Conservation (phyloP, 352 stramenopile species). For the Globisporangium irregulare region DNA sequence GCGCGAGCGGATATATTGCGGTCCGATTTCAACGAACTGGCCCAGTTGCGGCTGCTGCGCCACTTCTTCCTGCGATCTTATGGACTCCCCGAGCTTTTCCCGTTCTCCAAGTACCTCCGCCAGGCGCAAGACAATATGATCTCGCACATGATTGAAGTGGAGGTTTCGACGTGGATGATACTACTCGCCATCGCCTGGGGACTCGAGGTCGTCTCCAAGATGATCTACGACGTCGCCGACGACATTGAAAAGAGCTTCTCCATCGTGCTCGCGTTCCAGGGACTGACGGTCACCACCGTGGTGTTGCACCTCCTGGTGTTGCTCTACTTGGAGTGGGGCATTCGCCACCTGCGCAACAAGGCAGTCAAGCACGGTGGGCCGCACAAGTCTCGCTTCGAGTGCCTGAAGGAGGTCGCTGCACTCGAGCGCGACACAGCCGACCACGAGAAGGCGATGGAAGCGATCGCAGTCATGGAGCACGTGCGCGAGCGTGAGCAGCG, state of each 20-base stretch:
- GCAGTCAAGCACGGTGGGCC: neutral
- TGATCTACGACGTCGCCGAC: conserved; percentile 11
- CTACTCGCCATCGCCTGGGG: conserved; percentile 45
- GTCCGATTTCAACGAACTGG: conserved; percentile 17
- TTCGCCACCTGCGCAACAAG: neutral
- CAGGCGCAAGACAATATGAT: conserved; percentile 76
- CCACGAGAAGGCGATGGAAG: conserved; percentile 23
- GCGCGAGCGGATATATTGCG: neutral
- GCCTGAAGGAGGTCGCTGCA: conserved; percentile 18
- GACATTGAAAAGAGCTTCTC: conserved; percentile 24
- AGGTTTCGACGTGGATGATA: conserved; percentile 64
- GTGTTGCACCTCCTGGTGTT: conserved; percentile 33
- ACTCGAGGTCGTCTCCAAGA: conserved; percentile 23
- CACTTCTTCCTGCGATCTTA: conserved; percentile 45
- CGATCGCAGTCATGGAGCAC: conserved; percentile 25
- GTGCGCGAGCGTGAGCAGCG: conserved; percentile 14
- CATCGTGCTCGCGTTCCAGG: conserved; percentile 32
- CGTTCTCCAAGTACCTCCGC: conserved; percentile 74
- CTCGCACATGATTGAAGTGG: conserved; percentile 75
- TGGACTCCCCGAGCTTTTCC: conserved; percentile 47
- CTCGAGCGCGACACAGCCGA: conserved; percentile 15
- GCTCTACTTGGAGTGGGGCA: conserved; percentile 30
- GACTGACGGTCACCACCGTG: conserved; percentile 35
- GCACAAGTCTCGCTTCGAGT: conserved; percentile 17
- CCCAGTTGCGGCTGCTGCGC: conserved; percentile 38